These are phyloP conservation scores for Lepiota brunneoincarnata DNA, from an alignment of 768 basidiomycete species.

Conservation along the genomic window DNA sequence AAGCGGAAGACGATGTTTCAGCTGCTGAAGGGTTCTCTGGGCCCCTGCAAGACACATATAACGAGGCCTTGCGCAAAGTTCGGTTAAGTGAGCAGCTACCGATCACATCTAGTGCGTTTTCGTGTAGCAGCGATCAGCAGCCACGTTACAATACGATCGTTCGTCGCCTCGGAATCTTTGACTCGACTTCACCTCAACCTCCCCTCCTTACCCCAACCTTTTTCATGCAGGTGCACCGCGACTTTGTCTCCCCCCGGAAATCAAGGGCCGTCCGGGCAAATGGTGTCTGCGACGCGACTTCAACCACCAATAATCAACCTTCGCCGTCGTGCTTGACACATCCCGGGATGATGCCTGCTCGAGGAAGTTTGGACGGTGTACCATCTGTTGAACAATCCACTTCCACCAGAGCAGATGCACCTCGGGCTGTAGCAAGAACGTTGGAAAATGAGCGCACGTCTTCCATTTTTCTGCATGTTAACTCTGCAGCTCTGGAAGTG, in stretches of 20 bases:
- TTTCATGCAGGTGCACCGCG: neutral
- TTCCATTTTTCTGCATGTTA: too few relatives aligned
- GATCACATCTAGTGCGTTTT: neutral
- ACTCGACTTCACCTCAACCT: neutral
- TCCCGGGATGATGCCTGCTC: neutral
- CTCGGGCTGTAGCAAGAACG: too few relatives aligned
- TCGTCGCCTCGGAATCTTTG: neutral
- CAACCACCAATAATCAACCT: neutral
- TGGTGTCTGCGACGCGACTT: neutral
- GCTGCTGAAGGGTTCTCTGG: neutral
- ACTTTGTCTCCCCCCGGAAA: too few relatives aligned
- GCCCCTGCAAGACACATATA: conserved; percentile 3
- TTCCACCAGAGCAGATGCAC: too few relatives aligned
- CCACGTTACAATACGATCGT: neutral
- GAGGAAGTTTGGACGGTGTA: neutral
- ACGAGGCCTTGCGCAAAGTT: neutral
- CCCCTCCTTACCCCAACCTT: conserved; percentile 7
- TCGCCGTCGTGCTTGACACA: neutral
- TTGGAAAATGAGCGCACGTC: too few relatives aligned
- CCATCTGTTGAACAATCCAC: too few relatives aligned
- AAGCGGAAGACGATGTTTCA: neutral
- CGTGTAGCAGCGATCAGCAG: neutral
- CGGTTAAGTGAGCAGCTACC: neutral
- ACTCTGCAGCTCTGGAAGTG: too few relatives aligned
- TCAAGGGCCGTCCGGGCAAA: too few relatives aligned